Evolutionary conservation across 2,329 filamentous ascomycete genomes (phyloP).

Genomic region (Aspergillus sp.): DNA sequence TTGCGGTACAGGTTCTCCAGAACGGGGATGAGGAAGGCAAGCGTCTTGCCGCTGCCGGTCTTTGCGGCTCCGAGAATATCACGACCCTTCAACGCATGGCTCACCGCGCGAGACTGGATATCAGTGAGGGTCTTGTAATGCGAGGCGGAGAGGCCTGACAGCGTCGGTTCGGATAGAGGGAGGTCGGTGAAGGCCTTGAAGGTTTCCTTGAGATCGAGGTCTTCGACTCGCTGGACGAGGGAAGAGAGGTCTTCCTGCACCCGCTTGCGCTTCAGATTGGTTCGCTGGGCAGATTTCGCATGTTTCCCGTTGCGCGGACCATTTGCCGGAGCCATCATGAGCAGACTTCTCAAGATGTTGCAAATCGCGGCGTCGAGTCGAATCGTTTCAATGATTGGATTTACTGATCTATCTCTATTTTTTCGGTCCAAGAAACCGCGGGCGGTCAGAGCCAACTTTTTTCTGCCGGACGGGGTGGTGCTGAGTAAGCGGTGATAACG

Average conservation of each 20-base stretch:
- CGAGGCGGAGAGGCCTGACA: constrained; percentile 74
- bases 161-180: constrained; percentile 79
- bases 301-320: constrained; percentile 28
- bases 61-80: constrained; percentile 95
- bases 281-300: constrained; percentile 25
- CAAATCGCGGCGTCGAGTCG: constrained; percentile 1
- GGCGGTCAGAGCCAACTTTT: constrained; percentile 31
- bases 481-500: constrained; percentile 39
- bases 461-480: constrained; percentile 18
- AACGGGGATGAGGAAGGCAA: constrained; percentile 88
- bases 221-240: constrained; percentile 44
- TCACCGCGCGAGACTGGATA: constrained; percentile 87
- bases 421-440: constrained; percentile 11
- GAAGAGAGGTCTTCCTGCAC: constrained; percentile 44
- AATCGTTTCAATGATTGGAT: constrained; percentile 1
- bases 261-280: constrained; percentile 47
- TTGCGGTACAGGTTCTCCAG: constrained; percentile 88
- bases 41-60: constrained; percentile 91
- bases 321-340: constrained; percentile 34
- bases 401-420: constrained; percentile 7
- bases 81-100: constrained; percentile 75
- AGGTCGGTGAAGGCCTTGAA: constrained; percentile 75
- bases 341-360: constrained; percentile 7
- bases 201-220: constrained; percentile 46
- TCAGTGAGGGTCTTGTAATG: constrained; percentile 91